Percentiles rank a stretch among this genome's conserved stretches.
phyloP scores from a whole-genome alignment of 257 asterid species.

The Pogostemon cablin region DNA sequence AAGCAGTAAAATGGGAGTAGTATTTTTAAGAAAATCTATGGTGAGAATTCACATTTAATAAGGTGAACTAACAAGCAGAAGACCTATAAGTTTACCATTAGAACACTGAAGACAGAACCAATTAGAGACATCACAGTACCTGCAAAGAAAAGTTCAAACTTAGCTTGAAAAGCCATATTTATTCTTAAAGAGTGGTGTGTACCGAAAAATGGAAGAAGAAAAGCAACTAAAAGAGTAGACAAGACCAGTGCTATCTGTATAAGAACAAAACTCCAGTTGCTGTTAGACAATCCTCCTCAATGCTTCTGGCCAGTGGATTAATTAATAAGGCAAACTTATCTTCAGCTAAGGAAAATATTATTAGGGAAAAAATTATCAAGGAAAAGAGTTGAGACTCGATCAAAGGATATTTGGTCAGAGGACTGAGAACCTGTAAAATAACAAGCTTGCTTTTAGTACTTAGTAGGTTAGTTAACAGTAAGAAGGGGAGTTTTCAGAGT shows the following conservation, averaged over 20 bases:
- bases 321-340: conserved; percentile 66
- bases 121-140: conserved; percentile 84
- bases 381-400: no score
- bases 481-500: neutral
- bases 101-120: conserved; percentile 78
- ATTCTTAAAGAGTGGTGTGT: neutral
- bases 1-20: neutral
- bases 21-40: neutral
- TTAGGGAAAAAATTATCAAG: neutral
- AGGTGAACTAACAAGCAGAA: neutral
- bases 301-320: conserved; percentile 84
- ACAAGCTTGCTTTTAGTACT: conserved; percentile 1
- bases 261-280: conserved; percentile 61
- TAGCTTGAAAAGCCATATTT: neutral
- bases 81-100: conserved; percentile 55
- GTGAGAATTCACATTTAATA: neutral
- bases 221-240: conserved; percentile 74
- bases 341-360: conserved; percentile 51
- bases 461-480: neutral
- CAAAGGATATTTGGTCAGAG: conserved; percentile 86
- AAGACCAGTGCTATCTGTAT: conserved; percentile 60
- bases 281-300: conserved; percentile 64
- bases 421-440: conserved; percentile 70
- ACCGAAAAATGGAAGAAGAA: conserved; percentile 84
- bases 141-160: conserved; percentile 35